phyloP scores from a whole-genome alignment of 169 alveolate genomes.

The Babesia sp. region DNA sequence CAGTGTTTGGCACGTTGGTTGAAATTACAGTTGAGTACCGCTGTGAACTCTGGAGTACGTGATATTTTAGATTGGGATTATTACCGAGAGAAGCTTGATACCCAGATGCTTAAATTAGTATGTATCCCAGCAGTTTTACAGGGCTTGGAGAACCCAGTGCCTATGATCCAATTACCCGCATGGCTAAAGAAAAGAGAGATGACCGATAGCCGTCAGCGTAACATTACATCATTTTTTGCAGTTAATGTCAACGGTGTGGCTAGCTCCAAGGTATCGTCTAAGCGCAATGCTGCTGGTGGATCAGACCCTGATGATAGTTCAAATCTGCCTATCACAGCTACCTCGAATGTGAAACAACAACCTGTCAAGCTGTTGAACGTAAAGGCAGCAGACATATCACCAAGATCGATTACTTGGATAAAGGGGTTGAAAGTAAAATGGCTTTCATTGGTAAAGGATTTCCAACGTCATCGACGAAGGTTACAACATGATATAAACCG shows the following conservation, averaged over 20 bases:
- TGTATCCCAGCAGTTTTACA: conserved; percentile 95
- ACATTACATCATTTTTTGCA: conserved; percentile 48
- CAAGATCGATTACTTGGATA: conserved; percentile 5
- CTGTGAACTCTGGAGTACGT: conserved; percentile 84
- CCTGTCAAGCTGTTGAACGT: background rate
- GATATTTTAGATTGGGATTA: conserved; percentile 96
- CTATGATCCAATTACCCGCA: conserved; percentile 91
- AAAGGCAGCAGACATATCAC: background rate
- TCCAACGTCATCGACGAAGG: conserved; percentile 19
- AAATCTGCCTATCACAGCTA: background rate
- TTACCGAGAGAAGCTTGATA: conserved; percentile 92
- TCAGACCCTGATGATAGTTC: background rate
- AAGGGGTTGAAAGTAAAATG: background rate
- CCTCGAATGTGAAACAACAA: background rate
- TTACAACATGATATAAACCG: background rate
- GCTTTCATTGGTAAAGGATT: conserved; percentile 5
- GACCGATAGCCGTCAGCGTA: conserved; percentile 54
- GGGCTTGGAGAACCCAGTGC: conserved; percentile 91
- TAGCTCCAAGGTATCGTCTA: background rate
- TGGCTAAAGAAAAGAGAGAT: conserved; percentile 87
- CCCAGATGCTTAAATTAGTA: conserved; percentile 89
- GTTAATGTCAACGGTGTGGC: background rate
- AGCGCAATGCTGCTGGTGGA: background rate
- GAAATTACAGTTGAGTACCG: conserved; percentile 81
- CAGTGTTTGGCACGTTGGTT: conserved; percentile 80